These are phyloP conservation scores for Gentiana dahurica DNA, from an alignment of 257 asterid species.

Conservation along the genomic window DNA sequence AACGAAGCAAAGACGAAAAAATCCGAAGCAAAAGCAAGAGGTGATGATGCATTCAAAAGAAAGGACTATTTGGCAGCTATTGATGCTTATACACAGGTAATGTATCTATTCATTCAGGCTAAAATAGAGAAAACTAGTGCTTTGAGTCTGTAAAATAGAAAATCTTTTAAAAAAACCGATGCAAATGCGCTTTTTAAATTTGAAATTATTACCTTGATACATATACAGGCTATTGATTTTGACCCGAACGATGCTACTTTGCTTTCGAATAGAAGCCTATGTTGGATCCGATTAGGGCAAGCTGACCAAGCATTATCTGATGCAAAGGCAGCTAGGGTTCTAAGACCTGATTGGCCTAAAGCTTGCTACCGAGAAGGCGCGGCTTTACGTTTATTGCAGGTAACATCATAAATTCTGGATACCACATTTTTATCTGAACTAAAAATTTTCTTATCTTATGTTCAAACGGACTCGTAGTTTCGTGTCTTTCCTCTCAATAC, in stretches of 20 bases:
- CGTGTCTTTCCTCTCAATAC: not conserved
- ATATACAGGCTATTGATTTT: slow-evolving; percentile 75
- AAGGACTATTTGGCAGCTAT: slow-evolving; percentile 55
- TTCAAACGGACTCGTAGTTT: not conserved
- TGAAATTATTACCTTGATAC: slow-evolving; percentile 5
- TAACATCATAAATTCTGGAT: not conserved
- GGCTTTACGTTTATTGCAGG: slow-evolving; percentile 80
- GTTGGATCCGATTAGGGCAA: slow-evolving; percentile 87
- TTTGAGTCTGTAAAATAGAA: no score
- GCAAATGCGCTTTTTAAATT: no score
- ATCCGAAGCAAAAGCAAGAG: slow-evolving; percentile 85
- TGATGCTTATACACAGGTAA: slow-evolving; percentile 93
- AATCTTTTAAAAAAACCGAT: no score
- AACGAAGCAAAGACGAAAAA: slow-evolving; percentile 77
- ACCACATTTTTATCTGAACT: no score
- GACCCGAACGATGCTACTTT: slow-evolving; percentile 79
- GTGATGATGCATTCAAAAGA: slow-evolving; percentile 68
- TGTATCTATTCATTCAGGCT: slow-evolving; percentile 2
- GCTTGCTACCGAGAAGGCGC: slow-evolving; percentile 97
- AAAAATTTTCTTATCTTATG: not conserved
- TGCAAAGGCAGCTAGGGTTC: slow-evolving; percentile 70
- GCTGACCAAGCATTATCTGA: slow-evolving; percentile 82
- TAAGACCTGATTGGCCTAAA: slow-evolving; percentile 94
- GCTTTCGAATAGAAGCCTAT: slow-evolving; percentile 84
- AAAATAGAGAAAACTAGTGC: not conserved